Evolutionary conservation across 2,329 filamentous ascomycete species (phyloP), one percentile per base, ranked within the genome.

Genomic region (Periglandula ipomoeae): DNA sequence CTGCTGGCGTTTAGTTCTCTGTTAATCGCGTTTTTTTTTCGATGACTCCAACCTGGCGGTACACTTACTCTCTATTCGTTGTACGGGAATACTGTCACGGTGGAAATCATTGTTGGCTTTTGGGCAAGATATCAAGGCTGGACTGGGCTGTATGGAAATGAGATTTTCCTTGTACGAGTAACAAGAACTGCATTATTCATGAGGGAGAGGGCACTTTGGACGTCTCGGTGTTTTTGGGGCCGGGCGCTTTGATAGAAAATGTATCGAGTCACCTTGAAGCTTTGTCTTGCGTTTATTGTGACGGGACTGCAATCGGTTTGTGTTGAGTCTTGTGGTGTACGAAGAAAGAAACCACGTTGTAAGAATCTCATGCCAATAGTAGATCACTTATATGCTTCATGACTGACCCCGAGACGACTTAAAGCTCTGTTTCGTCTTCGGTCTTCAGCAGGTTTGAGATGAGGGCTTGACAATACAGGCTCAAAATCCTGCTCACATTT

Each of bases 91-190:
- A 11, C 30, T 10, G 10, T 11, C 10, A 32, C 30, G 30, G 30
- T 15, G 30, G 30, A 15, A 15, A 39, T 39, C 19, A 23, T 20
- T 7, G 17, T 23, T 10, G 37, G 37, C 37, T 5, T 39, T 39
- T 39, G 37, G 37, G 37, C 37, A 39, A 39, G n/a, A 19, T 8
- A 20, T 10, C 9, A 39, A 23, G 13, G 37, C 37, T 23, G 4
- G 37, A 10, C 19, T 19, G 19, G 17, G 19, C 4, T 22, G 15
- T 41, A 35, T 22, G 45, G 45, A 26, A 40, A 41, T 24, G 5
- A 23, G 11, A n/a, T 34, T 35, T 43, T 22, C 27, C 40, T 46
- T 49, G 47, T 46, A 50, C 43, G 44, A 50, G 19, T 43, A 47
- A 17, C 44, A 32, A 19, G 47, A 35, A 41, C 41, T 45, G 47